These are phyloP conservation scores for Microthlaspi erraticum DNA, from an alignment of 345 rosid genomes.

Conservation along the genomic window DNA sequence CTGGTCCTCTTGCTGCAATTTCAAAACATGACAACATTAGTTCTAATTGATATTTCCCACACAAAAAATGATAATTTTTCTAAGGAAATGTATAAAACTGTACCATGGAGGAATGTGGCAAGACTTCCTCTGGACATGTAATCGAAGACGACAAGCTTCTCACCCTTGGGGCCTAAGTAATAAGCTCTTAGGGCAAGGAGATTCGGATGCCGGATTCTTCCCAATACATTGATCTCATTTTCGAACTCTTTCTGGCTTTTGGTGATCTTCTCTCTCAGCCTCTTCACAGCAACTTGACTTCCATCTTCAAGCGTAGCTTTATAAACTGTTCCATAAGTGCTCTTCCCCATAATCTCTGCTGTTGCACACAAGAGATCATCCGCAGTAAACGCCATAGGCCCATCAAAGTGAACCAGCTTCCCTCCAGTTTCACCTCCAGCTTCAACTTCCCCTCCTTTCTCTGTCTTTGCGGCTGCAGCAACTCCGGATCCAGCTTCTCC, in stretches of 20 bases:
- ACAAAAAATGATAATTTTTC: background rate
- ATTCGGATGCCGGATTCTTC: constrained; percentile 81
- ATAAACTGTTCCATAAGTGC: constrained; percentile 88
- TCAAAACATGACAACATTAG: constrained; percentile 10
- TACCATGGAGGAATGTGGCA: constrained; percentile 87
- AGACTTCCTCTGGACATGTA: constrained; percentile 93
- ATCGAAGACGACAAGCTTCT: constrained; percentile 94
- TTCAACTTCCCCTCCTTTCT: constrained; percentile 68
- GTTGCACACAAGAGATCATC: constrained; percentile 98
- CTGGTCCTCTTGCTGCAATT: constrained; percentile 80
- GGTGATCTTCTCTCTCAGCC: constrained; percentile 86
- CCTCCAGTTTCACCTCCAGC: constrained; percentile 83
- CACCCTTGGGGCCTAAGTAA: constrained; percentile 94
- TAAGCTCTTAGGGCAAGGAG: constrained; percentile 86
- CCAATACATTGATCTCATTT: constrained; percentile 66
- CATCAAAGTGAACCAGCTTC: constrained; percentile 92
- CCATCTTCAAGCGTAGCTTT: constrained; percentile 97
- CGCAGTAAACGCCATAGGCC: constrained; percentile 85
- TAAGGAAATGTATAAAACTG: background rate
- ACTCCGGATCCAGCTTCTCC: constrained; percentile 44
- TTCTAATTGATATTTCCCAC: background rate
- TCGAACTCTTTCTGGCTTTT: constrained; percentile 87
- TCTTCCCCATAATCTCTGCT: constrained; percentile 98
- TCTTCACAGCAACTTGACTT: constrained; percentile 87
- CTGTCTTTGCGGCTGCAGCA: constrained; percentile 47